Base-by-base conservation (phyloP, 768 basidiomycete species). In the Cystobasidium tubakii region DNA sequence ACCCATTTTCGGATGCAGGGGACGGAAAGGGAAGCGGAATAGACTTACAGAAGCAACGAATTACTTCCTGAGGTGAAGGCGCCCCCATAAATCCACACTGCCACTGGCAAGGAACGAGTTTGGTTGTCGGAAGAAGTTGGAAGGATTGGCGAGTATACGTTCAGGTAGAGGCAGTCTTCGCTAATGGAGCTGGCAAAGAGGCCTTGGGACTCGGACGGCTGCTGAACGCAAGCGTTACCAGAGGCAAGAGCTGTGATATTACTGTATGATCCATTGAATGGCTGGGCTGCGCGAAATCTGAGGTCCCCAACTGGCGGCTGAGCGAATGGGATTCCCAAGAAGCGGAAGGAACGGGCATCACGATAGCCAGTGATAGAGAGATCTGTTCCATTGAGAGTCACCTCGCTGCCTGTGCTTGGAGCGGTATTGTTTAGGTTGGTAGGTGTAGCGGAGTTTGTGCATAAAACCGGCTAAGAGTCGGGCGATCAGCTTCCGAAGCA, bases 311-410 rank as follows among this genome's bases (percentile, higher is more conserved):
- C 76, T 0, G 88, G 88, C 1, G 87, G 83, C 74, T 84, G 80
- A 2, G 86, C 88, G 72, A 82, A 89, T 0, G 85, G 87, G 39
- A 89, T 84, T 1, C 87, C 87, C 15, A 87, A 82, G 84, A 86
- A 89, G 77, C 83, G 76, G 12, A 75, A 75, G 27, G 74, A 71
- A 9, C 74, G 34, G 12, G 74, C 66, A 57, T 75, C 74, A 27
- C 74, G 33, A 57, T 62, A 75, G 13, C 67, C 74, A 15, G 27
- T 21, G n/a, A 75, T 36, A 19, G 50, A 62, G 7, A 31, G 3
- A 43, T 27, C 31, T 17, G 10, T 53, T 15, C n/a, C 17, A 17
- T 17, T 13, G 1, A 55, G 19, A 9, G 60, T 44, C 3, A 72
- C 55, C n/a, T 60, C 15, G 29, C 53, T 43, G 31, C 55, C 53